Conservation (phyloP, 345 rosid species). For the Aquilaria sinensis region DNA sequence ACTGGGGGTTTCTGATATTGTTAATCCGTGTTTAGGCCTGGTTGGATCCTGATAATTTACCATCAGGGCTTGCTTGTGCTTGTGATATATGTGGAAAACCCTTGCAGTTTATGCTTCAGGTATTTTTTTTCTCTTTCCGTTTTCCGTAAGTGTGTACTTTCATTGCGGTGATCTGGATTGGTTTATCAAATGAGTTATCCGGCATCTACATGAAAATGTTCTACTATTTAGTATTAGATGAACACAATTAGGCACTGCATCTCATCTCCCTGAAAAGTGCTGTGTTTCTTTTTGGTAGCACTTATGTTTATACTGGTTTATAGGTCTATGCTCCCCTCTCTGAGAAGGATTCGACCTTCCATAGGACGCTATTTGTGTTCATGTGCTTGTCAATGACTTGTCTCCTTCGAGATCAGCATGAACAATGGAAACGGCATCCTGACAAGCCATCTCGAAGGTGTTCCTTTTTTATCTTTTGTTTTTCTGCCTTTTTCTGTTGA, state of each 20-base stretch:
- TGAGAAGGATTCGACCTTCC: constrained; percentile 70
- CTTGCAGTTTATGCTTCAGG: constrained; percentile 87
- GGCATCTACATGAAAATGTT: no score
- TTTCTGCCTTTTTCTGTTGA: background rate
- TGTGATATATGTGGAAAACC: constrained; percentile 85
- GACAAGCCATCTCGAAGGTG: constrained; percentile 65
- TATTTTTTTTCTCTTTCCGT: constrained; percentile 8
- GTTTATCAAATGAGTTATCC: no score
- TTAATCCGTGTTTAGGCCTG: constrained; percentile 52
- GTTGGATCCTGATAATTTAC: constrained; percentile 81
- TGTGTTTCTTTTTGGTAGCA: no score
- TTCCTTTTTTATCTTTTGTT: background rate
- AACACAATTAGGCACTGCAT: no score
- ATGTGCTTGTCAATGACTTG: constrained; percentile 84
- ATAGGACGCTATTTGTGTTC: constrained; percentile 70
- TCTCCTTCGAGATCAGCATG: constrained; percentile 87
- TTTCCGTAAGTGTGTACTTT: no score
- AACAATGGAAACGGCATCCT: constrained; percentile 70
- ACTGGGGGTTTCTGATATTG: background rate
- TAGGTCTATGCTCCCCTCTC: constrained; percentile 79
- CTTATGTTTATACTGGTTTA: background rate
- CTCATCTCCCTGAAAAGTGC: no score
- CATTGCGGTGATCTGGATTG: no score
- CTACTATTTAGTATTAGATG: no score
- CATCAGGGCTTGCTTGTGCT: constrained; percentile 48